Evolutionary conservation across 148 eudicot species (phyloP).

Genomic region (Persicaria maculosa): DNA sequence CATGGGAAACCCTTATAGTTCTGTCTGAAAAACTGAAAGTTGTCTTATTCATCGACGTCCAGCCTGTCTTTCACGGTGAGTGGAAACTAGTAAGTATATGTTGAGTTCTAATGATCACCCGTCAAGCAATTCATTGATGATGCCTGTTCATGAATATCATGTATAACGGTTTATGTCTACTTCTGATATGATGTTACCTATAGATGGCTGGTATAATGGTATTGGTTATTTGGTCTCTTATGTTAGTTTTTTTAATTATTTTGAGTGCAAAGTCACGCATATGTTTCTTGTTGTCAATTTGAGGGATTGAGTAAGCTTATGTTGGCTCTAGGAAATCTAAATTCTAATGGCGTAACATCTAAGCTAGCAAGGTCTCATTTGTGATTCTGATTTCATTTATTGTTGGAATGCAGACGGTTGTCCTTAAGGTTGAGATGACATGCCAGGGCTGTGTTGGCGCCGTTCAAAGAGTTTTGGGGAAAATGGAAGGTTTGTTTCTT

Average conservation of each 20-base stretch:
- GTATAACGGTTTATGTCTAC: neutral
- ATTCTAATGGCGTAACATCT: neutral
- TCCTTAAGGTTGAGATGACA: conserved; percentile 11
- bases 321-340: neutral
- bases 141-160: neutral
- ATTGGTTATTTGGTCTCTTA: neutral
- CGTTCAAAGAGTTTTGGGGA: conserved; percentile 8
- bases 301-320: neutral
- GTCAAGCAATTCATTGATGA: neutral
- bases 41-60: too few relatives aligned
- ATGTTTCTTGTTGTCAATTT: neutral
- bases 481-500: conserved; percentile 6
- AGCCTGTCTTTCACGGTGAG: neutral
- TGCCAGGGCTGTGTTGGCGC: conserved; percentile 10
- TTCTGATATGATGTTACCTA: neutral
- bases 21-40: too few relatives aligned
- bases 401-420: conserved; percentile 1
- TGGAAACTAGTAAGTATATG: neutral
- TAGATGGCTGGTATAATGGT: neutral
- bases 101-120: neutral
- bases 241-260: neutral
- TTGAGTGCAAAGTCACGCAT: neutral
- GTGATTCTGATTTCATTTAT: neutral
- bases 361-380: neutral
- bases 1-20: too few relatives aligned